These are phyloP conservation scores for Fusarium pilosicola DNA, from an alignment of 2,329 filamentous ascomycete species.

Conservation along the genomic window DNA sequence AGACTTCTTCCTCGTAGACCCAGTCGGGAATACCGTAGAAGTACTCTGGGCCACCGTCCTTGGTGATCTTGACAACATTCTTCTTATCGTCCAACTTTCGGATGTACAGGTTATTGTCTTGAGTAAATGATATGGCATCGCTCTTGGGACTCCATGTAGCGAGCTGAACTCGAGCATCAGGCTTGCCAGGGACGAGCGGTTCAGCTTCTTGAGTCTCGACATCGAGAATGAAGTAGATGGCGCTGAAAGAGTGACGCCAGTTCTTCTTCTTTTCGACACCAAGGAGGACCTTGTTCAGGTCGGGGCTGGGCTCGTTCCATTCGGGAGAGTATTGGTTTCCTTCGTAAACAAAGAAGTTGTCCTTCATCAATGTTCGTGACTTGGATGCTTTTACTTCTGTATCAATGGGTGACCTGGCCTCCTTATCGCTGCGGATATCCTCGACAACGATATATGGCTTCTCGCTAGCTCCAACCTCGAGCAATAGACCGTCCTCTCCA, in stretches of 20 bases:
- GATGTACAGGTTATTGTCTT: slow-evolving; percentile 89
- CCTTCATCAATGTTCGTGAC: slow-evolving; percentile 80
- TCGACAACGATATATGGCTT: slow-evolving; percentile 86
- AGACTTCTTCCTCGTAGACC: slow-evolving; percentile 82
- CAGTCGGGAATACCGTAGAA: slow-evolving; percentile 98
- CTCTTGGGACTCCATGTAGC: slow-evolving; percentile 91
- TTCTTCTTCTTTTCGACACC: slow-evolving; percentile 77
- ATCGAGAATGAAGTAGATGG: slow-evolving; percentile 90
- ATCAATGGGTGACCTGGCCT: slow-evolving; percentile 49
- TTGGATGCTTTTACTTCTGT: slow-evolving; percentile 50
- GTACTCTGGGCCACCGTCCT: slow-evolving; percentile 84
- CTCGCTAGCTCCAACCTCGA: slow-evolving; percentile 73
- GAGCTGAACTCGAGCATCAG: slow-evolving; percentile 76
- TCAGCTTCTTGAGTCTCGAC: slow-evolving; percentile 81
- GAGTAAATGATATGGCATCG: slow-evolving; percentile 88
- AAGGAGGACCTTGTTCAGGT: slow-evolving; percentile 89
- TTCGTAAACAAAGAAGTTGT: slow-evolving; percentile 68
- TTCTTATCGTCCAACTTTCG: slow-evolving; percentile 67
- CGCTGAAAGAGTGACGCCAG: slow-evolving; percentile 91
- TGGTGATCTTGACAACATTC: slow-evolving; percentile 77
- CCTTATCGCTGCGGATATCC: slow-evolving; percentile 72
- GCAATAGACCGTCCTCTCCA: slow-evolving; percentile 84
- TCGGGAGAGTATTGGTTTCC: slow-evolving; percentile 65
- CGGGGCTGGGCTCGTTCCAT: slow-evolving; percentile 78
- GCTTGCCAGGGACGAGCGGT: slow-evolving; percentile 77